Conservation (phyloP, 192 early-diverging fungal genomes). For the Gigaspora rosea region DNA sequence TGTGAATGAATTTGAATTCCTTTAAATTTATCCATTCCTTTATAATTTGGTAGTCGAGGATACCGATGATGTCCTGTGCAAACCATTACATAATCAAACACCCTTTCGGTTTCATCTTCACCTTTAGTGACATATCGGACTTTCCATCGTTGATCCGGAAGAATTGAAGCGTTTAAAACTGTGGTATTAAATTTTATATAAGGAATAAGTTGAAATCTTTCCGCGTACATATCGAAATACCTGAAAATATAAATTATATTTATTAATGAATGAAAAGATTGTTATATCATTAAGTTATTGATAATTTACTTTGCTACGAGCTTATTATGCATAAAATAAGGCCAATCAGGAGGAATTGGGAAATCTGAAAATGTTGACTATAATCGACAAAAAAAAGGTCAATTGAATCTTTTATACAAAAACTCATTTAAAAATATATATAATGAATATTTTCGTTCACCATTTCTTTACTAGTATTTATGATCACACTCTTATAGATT, state of each 20-base stretch:
- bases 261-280: background rate
- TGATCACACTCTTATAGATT: conserved; percentile 56
- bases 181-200: conserved; percentile 58
- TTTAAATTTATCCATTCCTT: conserved; percentile 51
- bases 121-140: background rate
- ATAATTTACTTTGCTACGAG: conserved; percentile 47
- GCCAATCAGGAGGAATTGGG: conserved; percentile 61
- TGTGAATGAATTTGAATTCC: conserved; percentile 60
- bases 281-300: background rate
- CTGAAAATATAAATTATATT: background rate
- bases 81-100: conserved; percentile 33
- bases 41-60: conserved; percentile 54
- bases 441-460: too few relatives aligned
- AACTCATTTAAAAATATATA: too few relatives aligned
- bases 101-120: conserved; percentile 40
- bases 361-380: conserved; percentile 55
- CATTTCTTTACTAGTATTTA: conserved; percentile 60
- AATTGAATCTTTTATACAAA: too few relatives aligned
- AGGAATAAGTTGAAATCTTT: conserved; percentile 47
- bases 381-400: too few relatives aligned
- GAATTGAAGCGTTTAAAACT: conserved; percentile 49
- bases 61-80: conserved; percentile 61
- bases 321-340: conserved; percentile 52
- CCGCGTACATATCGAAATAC: conserved; percentile 56
- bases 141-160: conserved; percentile 35